Percentiles rank a stretch among this genome's conserved stretches.
Conservation (phyloP, 108 stramenopile species). For the Nitzschia sp. region DNA sequence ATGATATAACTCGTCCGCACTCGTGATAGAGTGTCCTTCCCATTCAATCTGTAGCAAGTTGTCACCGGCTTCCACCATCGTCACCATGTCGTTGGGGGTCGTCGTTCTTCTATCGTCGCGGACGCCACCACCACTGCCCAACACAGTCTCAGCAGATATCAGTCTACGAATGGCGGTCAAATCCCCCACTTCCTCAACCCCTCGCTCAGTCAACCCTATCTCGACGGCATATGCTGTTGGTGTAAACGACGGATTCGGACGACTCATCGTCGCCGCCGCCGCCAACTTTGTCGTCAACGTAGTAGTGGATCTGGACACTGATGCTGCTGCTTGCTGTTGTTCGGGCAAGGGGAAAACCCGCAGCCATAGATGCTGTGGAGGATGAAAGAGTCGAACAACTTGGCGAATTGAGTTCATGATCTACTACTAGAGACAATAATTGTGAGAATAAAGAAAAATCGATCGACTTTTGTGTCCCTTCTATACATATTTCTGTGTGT, state of each 20-base stretch:
- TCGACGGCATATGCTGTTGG: constrained; percentile 3
- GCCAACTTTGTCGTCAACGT: neutral
- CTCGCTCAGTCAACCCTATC: constrained; percentile 33
- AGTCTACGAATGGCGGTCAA: constrained; percentile 3
- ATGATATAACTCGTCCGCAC: constrained; percentile 39
- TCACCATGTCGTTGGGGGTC: neutral
- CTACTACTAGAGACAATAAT: neutral
- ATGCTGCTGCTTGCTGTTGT: too few species aligned
- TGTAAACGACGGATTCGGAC: neutral
- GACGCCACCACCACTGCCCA: too few species aligned
- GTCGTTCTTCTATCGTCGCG: too few species aligned
- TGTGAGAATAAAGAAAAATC: too few species aligned
- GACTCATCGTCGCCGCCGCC: neutral
- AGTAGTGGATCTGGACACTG: neutral
- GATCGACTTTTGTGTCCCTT: too few species aligned
- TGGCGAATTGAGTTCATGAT: neutral
- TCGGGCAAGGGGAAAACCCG: neutral
- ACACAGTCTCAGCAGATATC: too few species aligned
- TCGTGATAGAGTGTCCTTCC: constrained; percentile 32
- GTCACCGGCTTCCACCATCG: constrained; percentile 11
- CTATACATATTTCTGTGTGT: too few species aligned
- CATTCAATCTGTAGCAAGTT: constrained; percentile 26
- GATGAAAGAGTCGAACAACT: neutral
- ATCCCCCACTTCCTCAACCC: constrained; percentile 38
- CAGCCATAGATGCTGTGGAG: neutral